Percentiles rank a stretch among this genome's conserved stretches.
phyloP scores from a whole-genome alignment of 2,329 filamentous ascomycete species.

The Ampelomyces quisqualis region DNA sequence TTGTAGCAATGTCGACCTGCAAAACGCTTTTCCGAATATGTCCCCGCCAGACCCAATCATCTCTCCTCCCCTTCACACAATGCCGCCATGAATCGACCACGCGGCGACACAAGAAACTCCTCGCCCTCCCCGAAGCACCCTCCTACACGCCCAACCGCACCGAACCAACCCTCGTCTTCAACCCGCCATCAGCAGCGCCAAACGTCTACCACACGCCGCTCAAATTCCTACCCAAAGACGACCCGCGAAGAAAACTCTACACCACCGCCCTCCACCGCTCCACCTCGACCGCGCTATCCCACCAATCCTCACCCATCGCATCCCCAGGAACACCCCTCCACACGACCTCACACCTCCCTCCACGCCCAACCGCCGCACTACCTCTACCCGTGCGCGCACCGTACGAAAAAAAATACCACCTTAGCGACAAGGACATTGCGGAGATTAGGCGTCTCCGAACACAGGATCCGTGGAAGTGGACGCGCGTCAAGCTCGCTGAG shows the following conservation, averaged over 20 bases:
- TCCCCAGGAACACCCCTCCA: slow-evolving; percentile 34
- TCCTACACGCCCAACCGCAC: slow-evolving; percentile 42
- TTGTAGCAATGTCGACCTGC: slow-evolving; percentile 41
- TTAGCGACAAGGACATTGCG: slow-evolving; percentile 57
- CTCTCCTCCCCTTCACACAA: slow-evolving; percentile 32
- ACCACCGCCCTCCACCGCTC: slow-evolving; percentile 32
- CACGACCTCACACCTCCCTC: slow-evolving; percentile 20
- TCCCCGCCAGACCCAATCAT: slow-evolving; percentile 13
- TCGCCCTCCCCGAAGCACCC: slow-evolving; percentile 48
- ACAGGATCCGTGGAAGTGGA: slow-evolving; percentile 61
- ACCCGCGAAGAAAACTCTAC: slow-evolving; percentile 55
- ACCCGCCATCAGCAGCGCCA: slow-evolving; percentile 64
- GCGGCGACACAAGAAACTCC: slow-evolving; percentile 50
- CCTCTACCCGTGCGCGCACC: slow-evolving; percentile 53
- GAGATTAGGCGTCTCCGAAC: slow-evolving; percentile 60
- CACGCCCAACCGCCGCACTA: slow-evolving; percentile 36
- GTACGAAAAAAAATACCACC: slow-evolving; percentile 62
- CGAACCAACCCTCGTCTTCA: slow-evolving; percentile 53
- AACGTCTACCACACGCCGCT: slow-evolving; percentile 64
- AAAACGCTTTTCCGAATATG: slow-evolving; percentile 32
- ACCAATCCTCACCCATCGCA: slow-evolving; percentile 26
- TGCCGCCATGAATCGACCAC: slow-evolving; percentile 48
- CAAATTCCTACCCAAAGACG: slow-evolving; percentile 63
- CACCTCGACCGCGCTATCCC: slow-evolving; percentile 22
- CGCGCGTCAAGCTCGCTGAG: slow-evolving; percentile 59